Percentiles rank a stretch among this genome's conserved stretches.
These are phyloP conservation scores for Boechera stricta DNA, from an alignment of 345 rosid species.

Conservation along the genomic window DNA sequence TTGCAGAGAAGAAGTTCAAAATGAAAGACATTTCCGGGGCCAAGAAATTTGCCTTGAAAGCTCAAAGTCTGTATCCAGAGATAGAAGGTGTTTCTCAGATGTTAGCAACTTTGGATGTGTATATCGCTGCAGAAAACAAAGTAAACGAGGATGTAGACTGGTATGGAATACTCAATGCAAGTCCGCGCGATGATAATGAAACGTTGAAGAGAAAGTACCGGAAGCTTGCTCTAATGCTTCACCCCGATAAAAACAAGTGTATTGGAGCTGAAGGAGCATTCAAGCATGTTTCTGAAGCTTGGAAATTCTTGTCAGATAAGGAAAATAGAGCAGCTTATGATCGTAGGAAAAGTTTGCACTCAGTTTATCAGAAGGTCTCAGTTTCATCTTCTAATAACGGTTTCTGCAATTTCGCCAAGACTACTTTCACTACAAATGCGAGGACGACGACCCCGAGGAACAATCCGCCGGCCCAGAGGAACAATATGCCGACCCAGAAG, in stretches of 20 bases:
- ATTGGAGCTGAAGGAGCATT: conserved; percentile 78
- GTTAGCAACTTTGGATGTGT: conserved; percentile 60
- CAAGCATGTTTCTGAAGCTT: conserved; percentile 62
- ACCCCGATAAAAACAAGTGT: conserved; percentile 74
- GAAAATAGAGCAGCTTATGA: conserved; percentile 63
- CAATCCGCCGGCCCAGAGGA: conserved; percentile 43
- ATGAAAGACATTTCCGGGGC: conserved; percentile 61
- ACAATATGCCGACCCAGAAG: conserved; percentile 42
- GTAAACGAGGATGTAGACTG: conserved; percentile 57
- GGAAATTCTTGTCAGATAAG: conserved; percentile 80
- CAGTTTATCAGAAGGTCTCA: conserved; percentile 50
- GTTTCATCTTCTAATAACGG: conserved; percentile 53
- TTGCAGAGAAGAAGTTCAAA: conserved; percentile 67
- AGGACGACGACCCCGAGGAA: conserved; percentile 46
- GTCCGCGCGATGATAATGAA: conserved; percentile 60
- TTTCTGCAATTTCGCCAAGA: conserved; percentile 52
- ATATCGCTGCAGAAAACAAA: conserved; percentile 57
- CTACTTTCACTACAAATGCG: conserved; percentile 37
- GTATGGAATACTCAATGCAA: conserved; percentile 62
- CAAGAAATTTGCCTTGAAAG: conserved; percentile 70
- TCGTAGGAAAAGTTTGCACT: conserved; percentile 50
- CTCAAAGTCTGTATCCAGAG: conserved; percentile 66
- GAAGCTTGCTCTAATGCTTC: conserved; percentile 69
- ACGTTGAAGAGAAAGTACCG: conserved; percentile 62
- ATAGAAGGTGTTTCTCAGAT: conserved; percentile 64